Evolutionary conservation across 129 eudicot genomes (phyloP).

Genomic region (Apium graveolens): DNA sequence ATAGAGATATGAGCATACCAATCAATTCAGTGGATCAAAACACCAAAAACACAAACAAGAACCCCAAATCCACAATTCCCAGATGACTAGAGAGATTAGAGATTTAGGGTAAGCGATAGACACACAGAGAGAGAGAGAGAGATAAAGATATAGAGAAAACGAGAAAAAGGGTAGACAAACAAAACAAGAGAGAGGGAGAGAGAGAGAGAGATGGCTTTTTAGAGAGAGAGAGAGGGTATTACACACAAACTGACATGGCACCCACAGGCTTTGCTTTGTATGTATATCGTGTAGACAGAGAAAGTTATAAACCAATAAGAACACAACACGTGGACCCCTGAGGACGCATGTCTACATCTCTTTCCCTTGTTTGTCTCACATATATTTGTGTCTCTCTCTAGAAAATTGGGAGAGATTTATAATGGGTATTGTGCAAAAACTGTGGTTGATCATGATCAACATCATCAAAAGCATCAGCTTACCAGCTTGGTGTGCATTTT

Average conservation of each 20-base stretch:
- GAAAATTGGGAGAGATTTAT: constrained; percentile 5
- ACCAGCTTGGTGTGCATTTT: not conserved
- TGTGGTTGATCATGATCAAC: not conserved
- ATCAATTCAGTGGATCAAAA: constrained; percentile 14
- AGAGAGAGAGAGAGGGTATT: constrained; percentile 23
- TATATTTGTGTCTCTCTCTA: constrained; percentile 9
- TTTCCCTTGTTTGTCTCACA: not conserved
- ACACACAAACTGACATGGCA: constrained; percentile 35
- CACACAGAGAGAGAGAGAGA: constrained; percentile 8
- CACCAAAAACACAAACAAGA: constrained; percentile 4
- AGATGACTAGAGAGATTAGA: constrained; percentile 3
- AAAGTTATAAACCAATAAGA: constrained; percentile 16
- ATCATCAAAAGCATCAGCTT: not conserved
- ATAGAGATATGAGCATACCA: constrained; percentile 20
- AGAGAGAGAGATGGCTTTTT: constrained; percentile 11
- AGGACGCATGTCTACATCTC: constrained; percentile 29
- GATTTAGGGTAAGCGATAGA: constrained; percentile 12
- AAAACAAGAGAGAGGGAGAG: constrained; percentile 13
- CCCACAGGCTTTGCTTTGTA: not conserved
- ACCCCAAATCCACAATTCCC: constrained; percentile 8
- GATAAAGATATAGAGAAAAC: constrained; percentile 18
- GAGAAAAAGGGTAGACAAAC: constrained; percentile 26
- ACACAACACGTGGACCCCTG: constrained; percentile 28
- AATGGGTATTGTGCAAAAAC: not conserved
- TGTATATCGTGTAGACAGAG: constrained; percentile 17